Percentiles rank a stretch among this genome's conserved stretches.
These are phyloP conservation scores for Russula ochroleuca DNA, from an alignment of 768 basidiomycete genomes.

Conservation along the genomic window DNA sequence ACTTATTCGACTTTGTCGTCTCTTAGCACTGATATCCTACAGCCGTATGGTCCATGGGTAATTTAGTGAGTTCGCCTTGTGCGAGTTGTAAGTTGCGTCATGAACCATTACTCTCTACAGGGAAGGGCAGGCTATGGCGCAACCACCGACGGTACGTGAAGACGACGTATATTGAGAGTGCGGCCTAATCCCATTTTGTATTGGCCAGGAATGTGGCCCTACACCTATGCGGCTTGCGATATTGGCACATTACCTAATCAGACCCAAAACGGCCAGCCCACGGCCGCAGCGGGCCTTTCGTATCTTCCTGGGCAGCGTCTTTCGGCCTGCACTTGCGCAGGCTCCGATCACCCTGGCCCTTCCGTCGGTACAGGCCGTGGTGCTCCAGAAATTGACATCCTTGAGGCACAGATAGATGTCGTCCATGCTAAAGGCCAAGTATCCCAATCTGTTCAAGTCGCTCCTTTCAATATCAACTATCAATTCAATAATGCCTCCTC, in stretches of 20 bases:
- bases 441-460: conserved; percentile 77
- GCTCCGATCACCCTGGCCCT: conserved; percentile 87
- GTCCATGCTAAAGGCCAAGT: conserved; percentile 52
- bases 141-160: conserved; percentile 63
- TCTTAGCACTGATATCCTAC: conserved; percentile 9
- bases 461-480: conserved; percentile 74
- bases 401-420: conserved; percentile 75
- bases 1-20: conserved; percentile 10
- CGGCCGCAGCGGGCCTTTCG: conserved; percentile 55
- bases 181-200: conserved; percentile 6
- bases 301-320: conserved; percentile 82
- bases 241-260: conserved; percentile 83
- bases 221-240: conserved; percentile 81
- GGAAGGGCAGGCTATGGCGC: conserved; percentile 87
- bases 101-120: conserved; percentile 36
- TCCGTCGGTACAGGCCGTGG: conserved; percentile 56
- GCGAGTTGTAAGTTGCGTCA: neutral
- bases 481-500: conserved; percentile 51
- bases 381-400: conserved; percentile 89
- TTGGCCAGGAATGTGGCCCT: conserved; percentile 58
- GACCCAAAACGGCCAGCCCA: conserved; percentile 51
- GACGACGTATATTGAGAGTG: neutral
- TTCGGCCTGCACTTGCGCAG: conserved; percentile 84
- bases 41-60: conserved; percentile 78
- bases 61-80: conserved; percentile 39